Percentiles rank a stretch among this genome's conserved stretches.
Evolutionary conservation across 176 grass and related monocot genomes (phyloP).

Genomic region (Olyra latifolia): DNA sequence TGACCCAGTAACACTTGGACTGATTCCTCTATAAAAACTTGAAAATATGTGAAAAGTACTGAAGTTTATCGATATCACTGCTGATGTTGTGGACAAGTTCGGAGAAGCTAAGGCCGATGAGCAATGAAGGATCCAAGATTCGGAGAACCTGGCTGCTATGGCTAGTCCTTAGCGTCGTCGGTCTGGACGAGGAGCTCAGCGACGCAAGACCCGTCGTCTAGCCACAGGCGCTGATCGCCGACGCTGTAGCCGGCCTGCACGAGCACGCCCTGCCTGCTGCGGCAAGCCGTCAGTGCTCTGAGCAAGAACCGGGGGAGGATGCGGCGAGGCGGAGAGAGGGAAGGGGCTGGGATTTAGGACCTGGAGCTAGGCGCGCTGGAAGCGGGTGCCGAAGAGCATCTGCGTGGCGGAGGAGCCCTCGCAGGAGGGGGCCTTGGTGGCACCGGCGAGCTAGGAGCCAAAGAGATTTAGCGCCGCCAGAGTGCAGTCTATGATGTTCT

Average conservation of each 20-base stretch:
- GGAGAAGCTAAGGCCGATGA: background rate
- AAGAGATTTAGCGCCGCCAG: too few relatives aligned
- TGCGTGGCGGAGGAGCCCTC: constrained; percentile 32
- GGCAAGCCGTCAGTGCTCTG: constrained; percentile 15
- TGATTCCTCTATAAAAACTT: constrained; percentile 86
- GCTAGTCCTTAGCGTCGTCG: constrained; percentile 29
- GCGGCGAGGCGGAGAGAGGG: background rate
- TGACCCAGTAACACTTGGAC: constrained; percentile 74
- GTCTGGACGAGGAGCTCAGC: constrained; percentile 36
- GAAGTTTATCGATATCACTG: background rate
- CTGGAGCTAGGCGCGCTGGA: constrained; percentile 93
- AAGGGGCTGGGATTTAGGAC: constrained; percentile 16
- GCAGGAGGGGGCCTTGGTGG: too few relatives aligned
- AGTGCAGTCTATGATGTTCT: too few relatives aligned
- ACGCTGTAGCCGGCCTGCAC: constrained; percentile 32
- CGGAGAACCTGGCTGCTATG: constrained; percentile 37
- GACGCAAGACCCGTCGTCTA: constrained; percentile 78
- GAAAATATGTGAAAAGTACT: background rate
- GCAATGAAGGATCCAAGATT: background rate
- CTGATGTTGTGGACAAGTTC: too few relatives aligned
- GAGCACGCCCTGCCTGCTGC: constrained; percentile 67
- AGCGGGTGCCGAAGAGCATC: constrained; percentile 70
- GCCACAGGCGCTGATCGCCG: constrained; percentile 37
- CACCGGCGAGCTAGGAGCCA: too few relatives aligned
- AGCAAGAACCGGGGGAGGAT: background rate